Conservation (phyloP, 2,329 filamentous ascomycete species). For the Fusarium succisae region DNA sequence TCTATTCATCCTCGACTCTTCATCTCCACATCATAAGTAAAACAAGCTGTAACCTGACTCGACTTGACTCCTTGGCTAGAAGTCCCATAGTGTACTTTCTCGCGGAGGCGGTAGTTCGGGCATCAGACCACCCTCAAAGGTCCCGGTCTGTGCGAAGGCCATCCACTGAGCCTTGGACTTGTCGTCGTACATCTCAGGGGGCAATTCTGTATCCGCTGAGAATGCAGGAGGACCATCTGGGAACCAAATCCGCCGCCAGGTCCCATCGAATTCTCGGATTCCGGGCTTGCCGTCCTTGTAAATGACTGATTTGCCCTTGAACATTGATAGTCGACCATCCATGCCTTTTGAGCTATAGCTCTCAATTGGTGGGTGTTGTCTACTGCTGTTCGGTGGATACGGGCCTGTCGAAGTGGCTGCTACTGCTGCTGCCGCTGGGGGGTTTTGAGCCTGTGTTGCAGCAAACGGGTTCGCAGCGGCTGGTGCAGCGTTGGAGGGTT, state of each 20-base stretch:
- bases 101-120: slow-evolving; percentile 80
- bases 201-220: slow-evolving; percentile 70
- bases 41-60: slow-evolving; percentile 50
- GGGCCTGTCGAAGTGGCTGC: slow-evolving; percentile 45
- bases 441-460: slow-evolving; percentile 9
- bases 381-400: slow-evolving; percentile 56
- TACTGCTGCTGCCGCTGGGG: background rate
- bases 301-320: slow-evolving; percentile 70
- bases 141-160: slow-evolving; percentile 70
- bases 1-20: slow-evolving; percentile 8
- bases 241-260: slow-evolving; percentile 75
- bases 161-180: slow-evolving; percentile 71
- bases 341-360: slow-evolving; percentile 56
- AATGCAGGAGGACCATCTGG: slow-evolving; percentile 74
- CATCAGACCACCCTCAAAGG: slow-evolving; percentile 76
- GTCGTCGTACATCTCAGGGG: slow-evolving; percentile 65
- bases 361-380: slow-evolving; percentile 55
- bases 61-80: slow-evolving; percentile 54
- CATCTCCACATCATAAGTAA: slow-evolving; percentile 70
- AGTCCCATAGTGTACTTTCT: slow-evolving; percentile 79
- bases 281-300: slow-evolving; percentile 64
- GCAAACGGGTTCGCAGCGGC: slow-evolving; percentile 41
- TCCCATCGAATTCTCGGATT: slow-evolving; percentile 61
- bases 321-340: slow-evolving; percentile 61
- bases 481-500: slow-evolving; percentile 32